These are phyloP conservation scores for Phyllosticta ampelicida DNA, from an alignment of 2,329 filamentous ascomycete species.

Conservation along the genomic window DNA sequence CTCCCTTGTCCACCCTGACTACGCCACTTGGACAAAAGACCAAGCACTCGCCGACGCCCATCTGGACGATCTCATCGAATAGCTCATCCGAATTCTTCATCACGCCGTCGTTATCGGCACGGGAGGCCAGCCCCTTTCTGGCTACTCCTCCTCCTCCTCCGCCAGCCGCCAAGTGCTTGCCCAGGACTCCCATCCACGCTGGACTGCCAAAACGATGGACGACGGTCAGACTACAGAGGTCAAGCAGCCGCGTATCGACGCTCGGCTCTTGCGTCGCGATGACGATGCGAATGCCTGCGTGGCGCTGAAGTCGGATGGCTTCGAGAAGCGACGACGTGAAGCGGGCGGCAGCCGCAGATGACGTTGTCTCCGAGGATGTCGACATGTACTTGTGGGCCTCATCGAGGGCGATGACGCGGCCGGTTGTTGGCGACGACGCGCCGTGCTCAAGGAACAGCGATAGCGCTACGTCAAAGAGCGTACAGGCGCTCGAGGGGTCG, in stretches of 20 bases:
- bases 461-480: conserved; percentile 62
- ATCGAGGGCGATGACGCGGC: conserved; percentile 58
- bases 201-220: conserved; percentile 63
- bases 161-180: conserved; percentile 34
- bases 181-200: conserved; percentile 45
- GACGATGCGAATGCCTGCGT: conserved; percentile 54
- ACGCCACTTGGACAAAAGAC: conserved; percentile 4
- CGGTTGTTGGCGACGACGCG: conserved; percentile 24
- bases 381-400: conserved; percentile 61
- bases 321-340: conserved; percentile 54
- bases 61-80: conserved; percentile 37
- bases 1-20: neutral
- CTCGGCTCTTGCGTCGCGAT: conserved; percentile 72
- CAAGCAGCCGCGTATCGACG: conserved; percentile 55
- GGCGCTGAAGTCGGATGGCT: conserved; percentile 59
- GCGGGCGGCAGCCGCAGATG: conserved; percentile 41
- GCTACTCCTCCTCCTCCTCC: neutral
- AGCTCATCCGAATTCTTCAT: conserved; percentile 18
- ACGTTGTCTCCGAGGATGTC: conserved; percentile 36
- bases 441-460: conserved; percentile 48
- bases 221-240: conserved; percentile 60
- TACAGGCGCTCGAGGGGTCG: conserved; percentile 54
- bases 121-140: conserved; percentile 20
- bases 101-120: conserved; percentile 12
- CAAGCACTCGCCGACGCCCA: conserved; percentile 17